Base-by-base conservation (phyloP, 140 eudicot genomes). In the Anethum foeniculum region DNA sequence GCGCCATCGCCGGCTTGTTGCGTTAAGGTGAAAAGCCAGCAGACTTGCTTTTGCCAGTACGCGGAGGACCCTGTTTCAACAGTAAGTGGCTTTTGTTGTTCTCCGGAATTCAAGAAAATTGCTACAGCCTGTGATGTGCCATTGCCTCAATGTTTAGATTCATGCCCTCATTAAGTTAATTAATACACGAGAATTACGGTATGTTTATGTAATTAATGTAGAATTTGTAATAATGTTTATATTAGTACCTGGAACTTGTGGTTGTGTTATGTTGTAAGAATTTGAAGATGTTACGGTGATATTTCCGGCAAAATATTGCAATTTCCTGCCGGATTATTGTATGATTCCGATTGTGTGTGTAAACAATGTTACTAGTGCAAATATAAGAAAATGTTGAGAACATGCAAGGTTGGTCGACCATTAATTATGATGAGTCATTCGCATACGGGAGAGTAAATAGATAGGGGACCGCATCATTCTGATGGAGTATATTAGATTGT, bases 31-130 rank as follows among this genome's bases (percentile, higher is more conserved):
- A 36, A 71, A 38, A 71, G 48, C 48, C 76, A 71, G 44, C 76
- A 71, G 76, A 36, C 51, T 5, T 71, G 76, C 48, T 71, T 71
- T 36, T 71, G 76, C 8, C 47, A 36, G 48, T 71, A 34, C 49
- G 76, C 48, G 2, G 48, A 38, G 49, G 76, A 71, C 76, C 76
- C 76, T 36, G 76, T 71, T 71, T 71, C 76, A 9, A 71, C 76
- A 21, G 28, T 71, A 2, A 71, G 76, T 39, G 76, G 48, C 43
- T 71, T 71, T 21, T 71, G 76, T 71, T 71, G 76, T 71, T 71
- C 76, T 6, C 76, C 76, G 13, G 47, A 34, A 71, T 71, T 71
- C 51, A 71, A 71, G 51, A 71, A 36, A 36, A 71, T 71, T 19
- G 76, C 76, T 39, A 39, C 48, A 4, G n/a, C 76, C 4, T 71